Base-by-base conservation (phyloP, 1,139 yeast species). In the Blastobotrys buckinghamii region DNA sequence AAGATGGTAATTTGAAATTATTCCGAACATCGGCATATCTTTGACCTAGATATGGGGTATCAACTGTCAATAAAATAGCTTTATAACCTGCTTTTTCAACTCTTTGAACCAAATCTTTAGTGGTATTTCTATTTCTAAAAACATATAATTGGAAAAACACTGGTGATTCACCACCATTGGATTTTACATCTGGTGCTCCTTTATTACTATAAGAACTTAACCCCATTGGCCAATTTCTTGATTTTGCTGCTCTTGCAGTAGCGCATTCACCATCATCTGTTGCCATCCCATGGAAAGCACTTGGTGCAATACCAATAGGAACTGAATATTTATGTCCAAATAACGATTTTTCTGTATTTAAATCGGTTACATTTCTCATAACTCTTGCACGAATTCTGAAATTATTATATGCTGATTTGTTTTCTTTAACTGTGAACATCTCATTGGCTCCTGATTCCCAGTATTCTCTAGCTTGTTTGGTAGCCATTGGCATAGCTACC, bases 301-400 rank as follows among this genome's bases (percentile, higher is more conserved):
- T 76, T 0, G 88, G 86, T 12, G 85, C 78, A 46, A 81, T 71
- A 51, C 83, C 84, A 54, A 82, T 73, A 7, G 89, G 89, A 2
- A 75, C 69, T 16, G 67, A 62, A 22, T 71, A 67, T 32, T 64
- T 60, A 27, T 62, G 52, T 16, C 81, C 81, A 44, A 76, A 66
- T 57, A 78, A 53, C 44, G 44, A 66, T 9, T 78, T 71, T 19
- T 66, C 56, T 13, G 72, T 58, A 46, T 71, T 70, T 17, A 72
- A 64, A 13, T 68, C 55, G 10, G 62, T 52, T 12, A 74, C 77
- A 50, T 76, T 75, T 13, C 66, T 64, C 59, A 76, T 60, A 39
- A 74, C 73, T 39, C 69, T 65, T 17, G 79, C 78, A 44, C 76
- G 68, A 56, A 77, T 59, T 34, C 66, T 55, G 54, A 61, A 65